Evolutionary conservation across 2,329 filamentous ascomycete genomes (phyloP).

Genomic region (Colletotrichum sp.): DNA sequence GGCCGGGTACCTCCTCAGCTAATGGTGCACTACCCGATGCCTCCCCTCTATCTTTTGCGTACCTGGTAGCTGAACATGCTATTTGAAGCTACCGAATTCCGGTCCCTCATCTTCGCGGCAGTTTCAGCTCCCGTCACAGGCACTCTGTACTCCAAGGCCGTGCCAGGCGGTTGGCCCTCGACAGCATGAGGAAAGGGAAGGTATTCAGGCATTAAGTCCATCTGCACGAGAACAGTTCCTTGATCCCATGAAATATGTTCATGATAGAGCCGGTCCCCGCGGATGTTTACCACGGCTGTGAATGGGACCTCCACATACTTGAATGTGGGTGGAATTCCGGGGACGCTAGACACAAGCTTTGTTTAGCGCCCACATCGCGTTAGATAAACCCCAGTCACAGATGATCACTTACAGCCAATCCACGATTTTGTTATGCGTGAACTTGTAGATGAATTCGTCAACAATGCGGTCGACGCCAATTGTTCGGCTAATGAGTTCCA

Average conservation of each 20-base stretch:
- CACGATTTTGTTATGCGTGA: conserved; percentile 59
- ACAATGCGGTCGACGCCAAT: conserved; percentile 74
- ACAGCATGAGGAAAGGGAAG: conserved; percentile 57
- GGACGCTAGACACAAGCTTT: conserved; percentile 38
- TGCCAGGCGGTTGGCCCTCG: neutral
- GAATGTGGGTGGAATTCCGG: conserved; percentile 60
- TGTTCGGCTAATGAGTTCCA: conserved; percentile 74
- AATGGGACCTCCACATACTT: conserved; percentile 61
- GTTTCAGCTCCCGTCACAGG: conserved; percentile 34
- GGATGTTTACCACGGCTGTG: conserved; percentile 65
- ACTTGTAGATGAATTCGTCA: conserved; percentile 72
- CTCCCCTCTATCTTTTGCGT: neutral
- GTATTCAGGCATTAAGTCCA: conserved; percentile 62
- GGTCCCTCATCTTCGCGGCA: conserved; percentile 33
- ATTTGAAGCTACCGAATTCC: conserved; percentile 31
- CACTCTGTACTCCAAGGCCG: conserved; percentile 30
- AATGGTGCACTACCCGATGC: neutral
- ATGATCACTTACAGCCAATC: conserved; percentile 25
- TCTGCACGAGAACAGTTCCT: conserved; percentile 62
- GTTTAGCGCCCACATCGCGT: conserved; percentile 55
- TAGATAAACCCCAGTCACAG: conserved; percentile 57
- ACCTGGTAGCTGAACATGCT: conserved; percentile 27
- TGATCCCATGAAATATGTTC: conserved; percentile 75
- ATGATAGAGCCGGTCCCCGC: conserved; percentile 62
- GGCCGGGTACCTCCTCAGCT: neutral